Evolutionary conservation across 2,329 filamentous ascomycete genomes (phyloP).

Genomic region (Fusarium duplospermum): DNA sequence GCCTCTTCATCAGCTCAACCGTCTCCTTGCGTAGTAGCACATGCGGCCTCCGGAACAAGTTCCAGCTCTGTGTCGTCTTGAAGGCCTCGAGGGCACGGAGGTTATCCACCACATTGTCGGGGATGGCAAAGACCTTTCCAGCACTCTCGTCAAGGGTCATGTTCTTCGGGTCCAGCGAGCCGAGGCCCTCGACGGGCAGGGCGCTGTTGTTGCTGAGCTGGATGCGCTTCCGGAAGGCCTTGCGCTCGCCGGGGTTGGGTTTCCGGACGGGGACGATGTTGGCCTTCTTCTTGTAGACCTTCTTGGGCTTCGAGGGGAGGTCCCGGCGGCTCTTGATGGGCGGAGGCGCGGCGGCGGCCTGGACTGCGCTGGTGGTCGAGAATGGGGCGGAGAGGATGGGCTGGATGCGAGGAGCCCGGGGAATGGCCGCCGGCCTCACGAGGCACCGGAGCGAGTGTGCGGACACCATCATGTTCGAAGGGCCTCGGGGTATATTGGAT

Average conservation of each 20-base stretch:
- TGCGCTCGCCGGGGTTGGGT: slow-evolving; percentile 82
- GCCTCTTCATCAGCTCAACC: slow-evolving; percentile 73
- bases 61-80: slow-evolving; percentile 90
- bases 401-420: slow-evolving; percentile 49
- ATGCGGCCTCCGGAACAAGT: slow-evolving; percentile 84
- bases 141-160: slow-evolving; percentile 66
- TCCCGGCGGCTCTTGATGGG: slow-evolving; percentile 51
- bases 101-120: slow-evolving; percentile 78
- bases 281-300: slow-evolving; percentile 65
- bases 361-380: slow-evolving; percentile 49
- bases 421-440: slow-evolving; percentile 48
- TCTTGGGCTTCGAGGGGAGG: slow-evolving; percentile 54
- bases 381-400: slow-evolving; percentile 53
- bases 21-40: slow-evolving; percentile 83
- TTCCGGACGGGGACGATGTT: slow-evolving; percentile 61
- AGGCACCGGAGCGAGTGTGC: slow-evolving; percentile 57
- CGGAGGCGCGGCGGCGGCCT: slow-evolving; percentile 46
- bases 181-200: slow-evolving; percentile 77
- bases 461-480: slow-evolving; percentile 50
- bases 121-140: slow-evolving; percentile 77
- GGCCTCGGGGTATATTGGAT: slow-evolving; percentile 13
- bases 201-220: slow-evolving; percentile 96
- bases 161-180: slow-evolving; percentile 67
- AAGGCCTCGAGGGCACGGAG: slow-evolving; percentile 89
- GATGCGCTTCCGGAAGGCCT: slow-evolving; percentile 87